Percentiles rank a stretch among this genome's conserved stretches.
These are phyloP conservation scores for Pyrus communis DNA, from an alignment of 306 rosid genomes.

Conservation along the genomic window DNA sequence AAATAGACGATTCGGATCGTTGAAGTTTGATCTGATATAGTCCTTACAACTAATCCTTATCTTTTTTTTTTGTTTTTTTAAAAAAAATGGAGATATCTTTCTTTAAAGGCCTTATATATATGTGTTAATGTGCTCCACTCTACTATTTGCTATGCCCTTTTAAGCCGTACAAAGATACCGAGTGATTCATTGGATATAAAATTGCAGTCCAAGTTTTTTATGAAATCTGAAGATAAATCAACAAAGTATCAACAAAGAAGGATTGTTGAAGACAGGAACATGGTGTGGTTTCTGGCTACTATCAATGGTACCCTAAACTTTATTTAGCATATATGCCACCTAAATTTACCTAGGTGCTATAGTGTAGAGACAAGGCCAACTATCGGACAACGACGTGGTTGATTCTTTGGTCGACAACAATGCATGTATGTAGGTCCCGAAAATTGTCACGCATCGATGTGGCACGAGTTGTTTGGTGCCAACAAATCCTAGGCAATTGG, in stretches of 20 bases:
- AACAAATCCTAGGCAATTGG: no score
- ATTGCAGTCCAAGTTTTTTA: neutral
- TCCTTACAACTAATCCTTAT: no score
- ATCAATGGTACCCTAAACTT: neutral
- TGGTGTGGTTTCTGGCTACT: slow-evolving; percentile 1
- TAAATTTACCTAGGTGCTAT: neutral
- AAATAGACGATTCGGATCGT: no score
- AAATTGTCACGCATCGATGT: neutral
- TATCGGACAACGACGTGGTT: neutral
- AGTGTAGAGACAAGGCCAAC: neutral
- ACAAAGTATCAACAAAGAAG: neutral
- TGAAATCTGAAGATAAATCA: neutral
- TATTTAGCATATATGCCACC: neutral
- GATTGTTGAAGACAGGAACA: neutral
- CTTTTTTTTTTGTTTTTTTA: no score
- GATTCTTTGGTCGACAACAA: neutral
- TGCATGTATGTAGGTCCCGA: no score
- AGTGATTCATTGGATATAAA: slow-evolving; percentile 3
- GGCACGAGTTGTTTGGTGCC: neutral
- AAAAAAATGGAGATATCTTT: no score
- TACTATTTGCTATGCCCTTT: slow-evolving; percentile 7
- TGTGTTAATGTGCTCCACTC: neutral
- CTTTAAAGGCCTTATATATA: no score
- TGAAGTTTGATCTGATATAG: no score
- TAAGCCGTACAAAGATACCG: slow-evolving; percentile 5